Base-by-base conservation (phyloP, 768 basidiomycete genomes). In the Neoboletus subvelutipes region DNA sequence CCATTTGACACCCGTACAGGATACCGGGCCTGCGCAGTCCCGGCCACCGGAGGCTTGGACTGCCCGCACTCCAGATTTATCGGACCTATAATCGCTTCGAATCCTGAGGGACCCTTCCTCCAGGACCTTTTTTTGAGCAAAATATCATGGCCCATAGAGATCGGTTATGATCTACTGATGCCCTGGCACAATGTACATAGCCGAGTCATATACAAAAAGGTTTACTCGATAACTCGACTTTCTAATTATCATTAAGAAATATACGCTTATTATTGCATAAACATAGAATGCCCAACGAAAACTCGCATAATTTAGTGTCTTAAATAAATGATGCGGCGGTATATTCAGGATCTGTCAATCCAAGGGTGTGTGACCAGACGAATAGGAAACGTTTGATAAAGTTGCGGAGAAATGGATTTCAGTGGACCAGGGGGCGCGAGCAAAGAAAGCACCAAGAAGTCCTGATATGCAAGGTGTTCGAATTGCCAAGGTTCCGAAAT, bases 331-430 rank as follows among this genome's bases (percentile, higher is more conserved):
- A 28, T 52, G 47, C 11, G n/a, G 7, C 7, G 33, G 56, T 49
- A 34, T 17, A 8, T 39, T 73, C 49, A 73, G 31, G 63, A 59
- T 45, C 60, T 59, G 54, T 72, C 69, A 13, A 72, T 34, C 73
- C 77, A 85, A 2, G 84, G 73, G 52, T 89, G 84, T 3, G 86
- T 86, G 39, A 86, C 86, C 39, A 88, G 65, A 51, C 80, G 77
- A 33, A 88, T 82, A 4, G 86, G 80, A 56, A 86, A 76, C 9
- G 77, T 72, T 39, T 83, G 69, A 63, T 80, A 79, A 58, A 72
- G 59, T 66, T 80, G 65, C 13, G 71, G 59, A 43, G 75, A 53
- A 52, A 79, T 65, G 52, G 75, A 65, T 54, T 64, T 61, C 34
- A 54, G 71, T 69, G 60, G 69, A 9, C 73, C 70, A 65, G 66